These are phyloP conservation scores for Microcyclospora tardicrescens DNA, from an alignment of 2,329 filamentous ascomycete species.

Conservation along the genomic window DNA sequence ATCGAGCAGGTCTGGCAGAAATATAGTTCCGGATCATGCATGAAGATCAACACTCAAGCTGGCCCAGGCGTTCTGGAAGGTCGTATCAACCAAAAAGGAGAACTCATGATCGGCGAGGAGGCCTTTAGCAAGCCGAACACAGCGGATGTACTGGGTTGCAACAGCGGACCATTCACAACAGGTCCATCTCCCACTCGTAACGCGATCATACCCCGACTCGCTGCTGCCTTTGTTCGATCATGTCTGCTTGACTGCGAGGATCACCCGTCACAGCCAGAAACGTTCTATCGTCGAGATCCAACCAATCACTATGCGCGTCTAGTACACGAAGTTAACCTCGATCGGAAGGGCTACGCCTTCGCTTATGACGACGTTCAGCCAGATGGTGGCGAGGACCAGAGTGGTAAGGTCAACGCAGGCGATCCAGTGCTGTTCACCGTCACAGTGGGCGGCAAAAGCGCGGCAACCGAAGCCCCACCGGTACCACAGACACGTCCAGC, in stretches of 20 bases:
- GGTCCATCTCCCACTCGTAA: constrained; percentile 32
- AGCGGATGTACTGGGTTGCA: constrained; percentile 55
- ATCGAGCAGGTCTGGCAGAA: constrained; percentile 41
- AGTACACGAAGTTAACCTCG: constrained; percentile 47
- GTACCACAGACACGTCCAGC: not conserved
- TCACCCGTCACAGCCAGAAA: constrained; percentile 24
- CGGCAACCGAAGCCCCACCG: constrained; percentile 1
- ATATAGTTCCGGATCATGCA: constrained; percentile 33
- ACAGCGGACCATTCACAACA: constrained; percentile 47
- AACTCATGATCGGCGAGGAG: constrained; percentile 33
- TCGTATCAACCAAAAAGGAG: constrained; percentile 27
- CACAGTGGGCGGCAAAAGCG: constrained; percentile 31
- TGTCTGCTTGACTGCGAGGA: constrained; percentile 43
- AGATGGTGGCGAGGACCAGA: constrained; percentile 42
- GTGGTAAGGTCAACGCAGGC: constrained; percentile 37
- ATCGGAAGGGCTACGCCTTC: constrained; percentile 53
- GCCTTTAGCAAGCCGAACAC: constrained; percentile 47
- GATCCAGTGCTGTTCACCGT: constrained; percentile 35
- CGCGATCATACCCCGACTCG: constrained; percentile 60
- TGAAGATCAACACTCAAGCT: constrained; percentile 52
- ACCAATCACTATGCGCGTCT: constrained; percentile 48
- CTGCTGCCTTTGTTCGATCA: constrained; percentile 65
- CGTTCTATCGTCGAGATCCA: constrained; percentile 21
- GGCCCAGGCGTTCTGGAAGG: constrained; percentile 42
- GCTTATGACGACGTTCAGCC: constrained; percentile 53